Evolutionary conservation across 129 eudicot species (phyloP).

Genomic region (Scalesia atractyloides): DNA sequence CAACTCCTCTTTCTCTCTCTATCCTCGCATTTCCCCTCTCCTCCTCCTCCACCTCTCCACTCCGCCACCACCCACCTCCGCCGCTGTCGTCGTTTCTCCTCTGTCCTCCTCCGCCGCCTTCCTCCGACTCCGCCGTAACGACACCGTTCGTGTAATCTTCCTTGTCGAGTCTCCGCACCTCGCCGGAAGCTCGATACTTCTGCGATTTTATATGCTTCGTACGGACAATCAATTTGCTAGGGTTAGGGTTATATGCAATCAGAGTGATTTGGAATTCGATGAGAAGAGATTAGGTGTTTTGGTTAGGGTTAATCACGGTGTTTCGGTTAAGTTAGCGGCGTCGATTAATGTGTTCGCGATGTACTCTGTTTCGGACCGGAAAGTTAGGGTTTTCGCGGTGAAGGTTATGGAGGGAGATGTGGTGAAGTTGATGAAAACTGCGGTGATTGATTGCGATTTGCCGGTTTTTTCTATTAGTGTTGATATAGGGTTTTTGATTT

Average conservation of each 20-base stretch:
- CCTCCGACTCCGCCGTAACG: constrained; percentile 55
- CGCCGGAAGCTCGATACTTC: constrained; percentile 52
- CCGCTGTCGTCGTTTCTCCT: constrained; percentile 53
- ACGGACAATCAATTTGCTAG: constrained; percentile 31
- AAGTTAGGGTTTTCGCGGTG: constrained; percentile 71
- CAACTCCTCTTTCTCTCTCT: constrained; percentile 76
- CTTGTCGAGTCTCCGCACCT: constrained; percentile 57
- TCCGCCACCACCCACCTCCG: constrained; percentile 48
- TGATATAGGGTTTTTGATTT: constrained; percentile 61
- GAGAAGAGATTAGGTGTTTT: constrained; percentile 48
- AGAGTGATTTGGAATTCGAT: constrained; percentile 56
- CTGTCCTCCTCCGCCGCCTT: constrained; percentile 78
- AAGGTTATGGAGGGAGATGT: constrained; percentile 49
- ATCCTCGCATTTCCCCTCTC: constrained; percentile 50
- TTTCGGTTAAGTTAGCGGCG: constrained; percentile 48
- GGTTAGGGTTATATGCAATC: constrained; percentile 49
- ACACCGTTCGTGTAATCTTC: constrained; percentile 47
- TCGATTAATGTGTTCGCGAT: constrained; percentile 58
- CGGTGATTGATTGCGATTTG: constrained; percentile 62
- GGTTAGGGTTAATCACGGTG: constrained; percentile 64
- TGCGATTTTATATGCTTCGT: constrained; percentile 56
- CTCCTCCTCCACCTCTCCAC: constrained; percentile 29
- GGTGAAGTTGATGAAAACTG: constrained; percentile 75
- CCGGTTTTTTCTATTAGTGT: constrained; percentile 59
- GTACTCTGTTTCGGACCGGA: constrained; percentile 62